Percentiles rank a stretch among this genome's conserved stretches.
Conservation (phyloP, 805 yeast genomes). For the Komagataella mondaviorum region DNA sequence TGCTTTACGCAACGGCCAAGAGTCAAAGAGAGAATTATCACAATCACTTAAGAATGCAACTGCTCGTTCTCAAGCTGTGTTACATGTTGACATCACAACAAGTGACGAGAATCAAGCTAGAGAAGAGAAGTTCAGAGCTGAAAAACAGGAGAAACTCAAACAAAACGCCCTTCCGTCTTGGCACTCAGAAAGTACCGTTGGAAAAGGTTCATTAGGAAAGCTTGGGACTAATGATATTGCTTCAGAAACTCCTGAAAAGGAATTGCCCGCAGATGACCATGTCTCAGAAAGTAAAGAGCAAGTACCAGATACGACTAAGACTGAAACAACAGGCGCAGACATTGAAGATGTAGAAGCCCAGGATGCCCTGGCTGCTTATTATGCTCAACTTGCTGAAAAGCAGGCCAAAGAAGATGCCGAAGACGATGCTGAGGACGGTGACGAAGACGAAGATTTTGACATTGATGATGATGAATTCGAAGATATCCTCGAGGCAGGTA, state of each 20-base stretch:
- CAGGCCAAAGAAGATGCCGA: constrained; percentile 54
- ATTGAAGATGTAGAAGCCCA: constrained; percentile 54
- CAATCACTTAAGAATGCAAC: constrained; percentile 20
- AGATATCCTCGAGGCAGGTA: constrained; percentile 10
- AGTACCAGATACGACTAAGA: constrained; percentile 1
- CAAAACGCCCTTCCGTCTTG: constrained; percentile 96
- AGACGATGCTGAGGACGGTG: constrained; percentile 34
- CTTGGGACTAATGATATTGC: constrained; percentile 36
- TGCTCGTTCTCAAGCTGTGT: constrained; percentile 56
- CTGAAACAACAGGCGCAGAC: constrained; percentile 4
- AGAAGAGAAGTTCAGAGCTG: constrained; percentile 53
- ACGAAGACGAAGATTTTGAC: constrained; percentile 27
- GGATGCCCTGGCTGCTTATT: constrained; percentile 62
- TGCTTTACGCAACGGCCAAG: constrained; percentile 30
- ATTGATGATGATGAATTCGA: constrained; percentile 17
- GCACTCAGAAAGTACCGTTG: constrained; percentile 89
- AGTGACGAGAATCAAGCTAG: constrained; percentile 65
- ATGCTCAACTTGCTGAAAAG: constrained; percentile 61
- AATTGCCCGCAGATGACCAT: constrained; percentile 9
- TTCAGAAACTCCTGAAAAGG: constrained; percentile 10
- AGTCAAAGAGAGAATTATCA: constrained; percentile 11
- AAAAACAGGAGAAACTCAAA: constrained; percentile 56
- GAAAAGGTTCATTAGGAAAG: constrained; percentile 44
- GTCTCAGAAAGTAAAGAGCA: constrained; percentile 3
- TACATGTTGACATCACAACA: constrained; percentile 82